Conservation (phyloP, 352 stramenopile species). For the Globisporangium ultimum region DNA sequence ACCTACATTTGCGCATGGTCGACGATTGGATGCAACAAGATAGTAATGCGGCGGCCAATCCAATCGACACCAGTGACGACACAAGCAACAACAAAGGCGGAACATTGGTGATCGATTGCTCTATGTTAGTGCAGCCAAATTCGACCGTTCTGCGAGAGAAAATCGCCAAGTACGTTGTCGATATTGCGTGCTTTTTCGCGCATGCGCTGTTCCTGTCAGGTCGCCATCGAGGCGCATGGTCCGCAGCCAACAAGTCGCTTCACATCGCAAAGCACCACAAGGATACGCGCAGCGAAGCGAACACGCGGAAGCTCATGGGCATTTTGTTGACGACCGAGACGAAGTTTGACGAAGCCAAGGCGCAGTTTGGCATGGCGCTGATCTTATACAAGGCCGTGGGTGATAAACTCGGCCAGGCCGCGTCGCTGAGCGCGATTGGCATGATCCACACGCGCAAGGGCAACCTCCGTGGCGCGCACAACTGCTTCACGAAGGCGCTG, state of each 20-base stretch:
- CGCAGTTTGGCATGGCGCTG: conserved; percentile 69
- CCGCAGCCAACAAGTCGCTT: conserved; percentile 65
- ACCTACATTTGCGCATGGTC: conserved; percentile 69
- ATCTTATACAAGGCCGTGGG: conserved; percentile 74
- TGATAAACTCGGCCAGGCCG: conserved; percentile 74
- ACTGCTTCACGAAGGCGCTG: conserved; percentile 77
- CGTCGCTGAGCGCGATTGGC: conserved; percentile 69
- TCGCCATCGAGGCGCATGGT: conserved; percentile 67
- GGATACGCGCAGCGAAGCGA: conserved; percentile 60
- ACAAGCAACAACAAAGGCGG: background rate
- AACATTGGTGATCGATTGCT: conserved; percentile 16
- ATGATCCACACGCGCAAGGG: conserved; percentile 82
- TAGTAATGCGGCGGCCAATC: too few species aligned
- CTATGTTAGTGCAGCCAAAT: conserved; percentile 1
- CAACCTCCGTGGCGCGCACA: conserved; percentile 70
- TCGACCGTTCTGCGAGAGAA: conserved; percentile 32
- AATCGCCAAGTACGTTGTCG: conserved; percentile 51
- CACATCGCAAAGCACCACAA: conserved; percentile 78
- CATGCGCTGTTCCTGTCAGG: conserved; percentile 73
- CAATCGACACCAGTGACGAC: background rate
- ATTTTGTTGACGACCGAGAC: conserved; percentile 77
- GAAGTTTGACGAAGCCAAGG: conserved; percentile 81
- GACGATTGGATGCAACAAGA: conserved; percentile 48
- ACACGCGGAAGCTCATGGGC: conserved; percentile 75
- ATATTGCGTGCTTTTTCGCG: conserved; percentile 72